Evolutionary conservation across 257 asterid species (phyloP), one percentile per base, ranked within the genome.

Genomic region (Cruciata laevipes): DNA sequence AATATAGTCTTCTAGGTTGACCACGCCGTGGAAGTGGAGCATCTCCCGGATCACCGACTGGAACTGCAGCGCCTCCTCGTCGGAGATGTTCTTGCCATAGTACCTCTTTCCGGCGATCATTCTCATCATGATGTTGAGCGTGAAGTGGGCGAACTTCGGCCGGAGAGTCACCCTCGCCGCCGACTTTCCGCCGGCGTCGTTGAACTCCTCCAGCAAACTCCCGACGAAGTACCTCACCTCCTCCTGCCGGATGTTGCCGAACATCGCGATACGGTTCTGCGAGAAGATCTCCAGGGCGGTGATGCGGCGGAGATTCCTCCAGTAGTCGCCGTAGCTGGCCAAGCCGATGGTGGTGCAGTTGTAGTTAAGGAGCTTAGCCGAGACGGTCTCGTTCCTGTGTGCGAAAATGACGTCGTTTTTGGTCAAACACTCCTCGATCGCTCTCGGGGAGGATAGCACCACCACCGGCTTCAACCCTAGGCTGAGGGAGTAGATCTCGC

Each of bases 81-180:
- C 70, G 70, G 64, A 66, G 32, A 31, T 69, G 1, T 71, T 68
- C 53, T 68, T 71, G 3, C 82, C 82, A 30, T 64, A 80, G 30
- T 70, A 80, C 18, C 82, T 56, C 53, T 77, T 77, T n/a, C 76
- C 72, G 0, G 74, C 71, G 9, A 74, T 5, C 77, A 74, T 76
- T n/a, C 81, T 71, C 73, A 62, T 74, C 20, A 74, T 51, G 53
- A 67, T 71, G 30, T 76, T 80, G 49, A 77, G 77, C 0, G 79
- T 70, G 60, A 77, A 8, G 64, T 80, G 79, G 17, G 65, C 63
- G 4, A 79, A 37, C 37, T 40, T 55, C 0, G 71, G 4, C 38
- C 71, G 67, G 38, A 75, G n/a, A 0, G 64, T 37, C 38, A 75
- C 80, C 30, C 71, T 61, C 4, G 37, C 42, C 1, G 68, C 69